These are phyloP conservation scores for Psilocybe subaeruginosa DNA, from an alignment of 768 basidiomycete genomes.

Conservation along the genomic window DNA sequence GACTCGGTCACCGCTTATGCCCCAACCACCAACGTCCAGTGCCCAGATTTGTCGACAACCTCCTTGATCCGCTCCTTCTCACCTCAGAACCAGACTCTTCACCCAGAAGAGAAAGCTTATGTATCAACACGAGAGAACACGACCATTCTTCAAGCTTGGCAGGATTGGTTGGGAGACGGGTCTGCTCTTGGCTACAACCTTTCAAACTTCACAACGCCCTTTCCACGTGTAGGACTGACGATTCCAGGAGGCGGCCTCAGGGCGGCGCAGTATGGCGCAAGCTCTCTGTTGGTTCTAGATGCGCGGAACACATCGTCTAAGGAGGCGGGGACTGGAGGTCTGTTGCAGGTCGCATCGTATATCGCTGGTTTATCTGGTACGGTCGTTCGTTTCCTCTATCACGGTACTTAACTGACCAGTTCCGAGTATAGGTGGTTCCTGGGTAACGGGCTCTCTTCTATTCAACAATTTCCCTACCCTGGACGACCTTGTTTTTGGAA, in stretches of 20 bases:
- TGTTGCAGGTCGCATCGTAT: constrained; percentile 74
- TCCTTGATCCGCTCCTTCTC: constrained; percentile 55
- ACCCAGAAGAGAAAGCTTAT: constrained; percentile 52
- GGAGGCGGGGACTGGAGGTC: constrained; percentile 62
- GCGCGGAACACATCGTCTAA: constrained; percentile 61
- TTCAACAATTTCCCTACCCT: constrained; percentile 67
- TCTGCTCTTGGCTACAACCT: constrained; percentile 56
- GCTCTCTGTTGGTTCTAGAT: constrained; percentile 60
- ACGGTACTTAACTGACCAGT: neutral
- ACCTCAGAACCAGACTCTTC: constrained; percentile 52
- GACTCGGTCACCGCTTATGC: constrained; percentile 46
- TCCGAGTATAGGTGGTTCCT: constrained; percentile 56
- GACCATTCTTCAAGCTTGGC: constrained; percentile 54
- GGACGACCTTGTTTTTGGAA: constrained; percentile 62
- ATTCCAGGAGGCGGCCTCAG: constrained; percentile 74
- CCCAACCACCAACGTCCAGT: constrained; percentile 48
- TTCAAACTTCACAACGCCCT: constrained; percentile 38
- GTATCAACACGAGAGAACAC: constrained; percentile 42
- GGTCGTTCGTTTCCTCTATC: constrained; percentile 12
- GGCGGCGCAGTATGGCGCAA: constrained; percentile 69
- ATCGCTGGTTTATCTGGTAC: constrained; percentile 67
- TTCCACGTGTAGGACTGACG: constrained; percentile 63
- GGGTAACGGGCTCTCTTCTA: constrained; percentile 64
- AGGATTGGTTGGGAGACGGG: constrained; percentile 59
- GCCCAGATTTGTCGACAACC: constrained; percentile 49